These are phyloP conservation scores for Exophiala xenobiotica DNA, from an alignment of 2,329 filamentous ascomycete species.

Conservation along the genomic window DNA sequence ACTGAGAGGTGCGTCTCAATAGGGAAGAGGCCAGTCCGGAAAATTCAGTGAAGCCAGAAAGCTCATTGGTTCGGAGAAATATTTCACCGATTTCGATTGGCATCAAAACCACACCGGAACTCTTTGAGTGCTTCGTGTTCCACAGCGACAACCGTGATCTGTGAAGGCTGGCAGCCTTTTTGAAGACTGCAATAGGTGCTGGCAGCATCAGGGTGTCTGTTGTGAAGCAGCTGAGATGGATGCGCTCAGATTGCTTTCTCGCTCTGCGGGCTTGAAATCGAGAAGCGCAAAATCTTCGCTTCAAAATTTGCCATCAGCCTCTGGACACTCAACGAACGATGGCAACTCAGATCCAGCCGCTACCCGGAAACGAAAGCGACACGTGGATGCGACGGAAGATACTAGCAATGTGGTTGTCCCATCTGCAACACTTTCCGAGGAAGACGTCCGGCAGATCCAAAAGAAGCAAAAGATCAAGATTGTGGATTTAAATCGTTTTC, in stretches of 20 bases:
- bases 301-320: constrained; percentile 39
- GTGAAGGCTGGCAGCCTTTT: no score
- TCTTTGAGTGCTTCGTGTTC: no score
- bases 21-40: no score
- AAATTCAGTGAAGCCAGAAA: no score
- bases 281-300: constrained; percentile 32
- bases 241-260: constrained; percentile 46
- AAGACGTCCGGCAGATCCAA: constrained; percentile 70
- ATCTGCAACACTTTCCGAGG: constrained; percentile 11
- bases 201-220: neutral
- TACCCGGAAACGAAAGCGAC: constrained; percentile 40
- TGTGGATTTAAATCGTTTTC: constrained; percentile 61
- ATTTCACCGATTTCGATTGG: no score
- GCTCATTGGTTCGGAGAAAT: no score
- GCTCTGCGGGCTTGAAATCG: constrained; percentile 45
- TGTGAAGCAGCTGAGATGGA: constrained; percentile 38
- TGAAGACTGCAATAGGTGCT: neutral
- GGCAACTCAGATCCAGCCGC: constrained; percentile 36
- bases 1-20: no score
- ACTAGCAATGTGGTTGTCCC: no score
- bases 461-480: constrained; percentile 82
- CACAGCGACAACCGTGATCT: no score
- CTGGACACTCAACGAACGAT: constrained; percentile 40
- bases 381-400: constrained; percentile 31
- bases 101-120: constrained; percentile 8